Percentiles rank a stretch among this genome's conserved stretches.
These are phyloP conservation scores for Tubosaeta sp. DNA, from an alignment of 768 basidiomycete genomes.

Conservation along the genomic window DNA sequence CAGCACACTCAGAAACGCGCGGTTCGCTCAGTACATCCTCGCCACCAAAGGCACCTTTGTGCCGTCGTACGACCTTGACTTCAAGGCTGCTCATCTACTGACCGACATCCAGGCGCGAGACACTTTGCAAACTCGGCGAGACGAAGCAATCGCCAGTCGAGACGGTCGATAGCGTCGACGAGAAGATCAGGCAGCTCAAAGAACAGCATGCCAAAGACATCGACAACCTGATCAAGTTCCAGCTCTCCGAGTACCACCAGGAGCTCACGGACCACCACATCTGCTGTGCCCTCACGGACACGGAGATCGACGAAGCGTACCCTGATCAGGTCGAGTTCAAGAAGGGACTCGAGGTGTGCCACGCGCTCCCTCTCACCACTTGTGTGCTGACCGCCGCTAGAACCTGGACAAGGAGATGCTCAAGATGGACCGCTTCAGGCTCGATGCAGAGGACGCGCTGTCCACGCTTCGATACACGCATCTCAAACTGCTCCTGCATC, in stretches of 20 bases:
- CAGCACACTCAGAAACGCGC: conserved; percentile 28
- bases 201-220: conserved; percentile 29
- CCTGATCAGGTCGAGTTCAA: conserved; percentile 25
- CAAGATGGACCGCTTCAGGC: conserved; percentile 18
- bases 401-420: conserved; percentile 15
- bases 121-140: conserved; percentile 21
- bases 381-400: conserved; percentile 8
- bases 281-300: conserved; percentile 24
- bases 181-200: conserved; percentile 29
- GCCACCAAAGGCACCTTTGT: conserved; percentile 36
- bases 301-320: conserved; percentile 24
- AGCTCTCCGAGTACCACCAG: conserved; percentile 30
- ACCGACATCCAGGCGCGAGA: conserved; percentile 13
- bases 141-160: conserved; percentile 13
- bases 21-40: conserved; percentile 38
- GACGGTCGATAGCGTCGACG: conserved; percentile 22
- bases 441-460: conserved; percentile 28
- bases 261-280: conserved; percentile 30
- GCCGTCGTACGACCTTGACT: conserved; percentile 33
- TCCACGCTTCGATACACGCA: conserved; percentile 30
- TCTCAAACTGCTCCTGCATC: conserved; percentile 20
- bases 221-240: conserved; percentile 26
- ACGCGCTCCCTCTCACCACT: not conserved
- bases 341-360: conserved; percentile 20
- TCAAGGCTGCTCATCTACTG: not conserved